Evolutionary conservation across 75 land plant genomes (phyloP).

Genomic region (Picea glauca): DNA sequence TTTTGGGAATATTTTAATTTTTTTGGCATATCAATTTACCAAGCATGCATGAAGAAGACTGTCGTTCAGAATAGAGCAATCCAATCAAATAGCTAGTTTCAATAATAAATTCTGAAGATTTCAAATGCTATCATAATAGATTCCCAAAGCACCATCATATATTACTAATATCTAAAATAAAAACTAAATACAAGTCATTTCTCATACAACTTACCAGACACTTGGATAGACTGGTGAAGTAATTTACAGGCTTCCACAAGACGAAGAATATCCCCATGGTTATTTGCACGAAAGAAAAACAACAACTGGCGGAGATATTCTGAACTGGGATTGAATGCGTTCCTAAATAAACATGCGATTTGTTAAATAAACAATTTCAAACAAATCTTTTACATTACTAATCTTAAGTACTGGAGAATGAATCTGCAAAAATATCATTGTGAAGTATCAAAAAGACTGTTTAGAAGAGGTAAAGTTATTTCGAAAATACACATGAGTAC

Average conservation of each 20-base stretch:
- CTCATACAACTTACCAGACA: constrained; percentile 24
- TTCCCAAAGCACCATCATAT: background rate
- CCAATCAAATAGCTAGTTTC: background rate
- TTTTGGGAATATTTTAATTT: background rate
- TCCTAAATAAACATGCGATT: constrained; percentile 32
- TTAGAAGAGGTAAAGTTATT: background rate
- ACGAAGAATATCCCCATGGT: constrained; percentile 52
- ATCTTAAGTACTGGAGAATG: background rate
- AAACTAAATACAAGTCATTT: background rate
- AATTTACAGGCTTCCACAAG: constrained; percentile 69
- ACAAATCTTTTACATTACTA: background rate
- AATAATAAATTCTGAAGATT: background rate
- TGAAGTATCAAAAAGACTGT: background rate
- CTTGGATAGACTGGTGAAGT: constrained; percentile 44
- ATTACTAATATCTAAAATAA: background rate
- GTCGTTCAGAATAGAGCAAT: background rate
- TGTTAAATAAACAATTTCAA: background rate
- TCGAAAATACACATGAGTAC: background rate
- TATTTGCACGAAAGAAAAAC: constrained; percentile 55
- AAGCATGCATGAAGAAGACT: background rate
- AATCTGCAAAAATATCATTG: background rate
- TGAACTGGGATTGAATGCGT: constrained; percentile 71
- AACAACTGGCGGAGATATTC: constrained; percentile 79
- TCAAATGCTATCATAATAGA: background rate
- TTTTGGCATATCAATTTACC: background rate